Conservation (phyloP, 1,139 yeast genomes). For the Williopsis jadinii region DNA sequence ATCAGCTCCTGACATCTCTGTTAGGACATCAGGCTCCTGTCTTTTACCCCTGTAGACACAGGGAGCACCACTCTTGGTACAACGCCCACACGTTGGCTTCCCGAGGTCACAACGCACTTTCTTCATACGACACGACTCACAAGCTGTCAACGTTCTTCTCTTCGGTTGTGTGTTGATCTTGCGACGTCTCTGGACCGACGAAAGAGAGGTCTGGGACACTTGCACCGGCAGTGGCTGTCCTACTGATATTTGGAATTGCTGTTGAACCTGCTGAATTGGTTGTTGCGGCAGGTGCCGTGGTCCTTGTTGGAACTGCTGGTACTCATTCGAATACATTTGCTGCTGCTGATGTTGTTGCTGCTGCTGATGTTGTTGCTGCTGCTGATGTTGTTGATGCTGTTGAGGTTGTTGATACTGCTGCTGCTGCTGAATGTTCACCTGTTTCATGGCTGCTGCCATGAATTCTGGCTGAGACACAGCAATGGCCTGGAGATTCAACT, state of each 20-base stretch:
- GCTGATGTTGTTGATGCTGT: constrained; percentile 4
- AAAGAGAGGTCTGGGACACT: background rate
- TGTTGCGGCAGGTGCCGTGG: background rate
- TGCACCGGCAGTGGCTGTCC: background rate
- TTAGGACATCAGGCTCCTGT: constrained; percentile 3
- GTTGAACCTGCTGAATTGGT: background rate
- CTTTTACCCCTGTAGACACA: constrained; percentile 13
- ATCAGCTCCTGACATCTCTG: constrained; percentile 4
- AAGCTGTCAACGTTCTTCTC: constrained; percentile 39
- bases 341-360: constrained; percentile 2
- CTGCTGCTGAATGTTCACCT: background rate
- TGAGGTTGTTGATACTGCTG: constrained; percentile 3
- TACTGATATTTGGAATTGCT: background rate
- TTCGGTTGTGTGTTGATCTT: constrained; percentile 16
- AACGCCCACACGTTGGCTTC: constrained; percentile 40
- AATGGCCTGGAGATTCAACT: background rate
- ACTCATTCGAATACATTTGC: background rate
- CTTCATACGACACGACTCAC: constrained; percentile 40
- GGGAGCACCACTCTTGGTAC: constrained; percentile 26
- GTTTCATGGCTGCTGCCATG: background rate
- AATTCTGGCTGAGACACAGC: too few relatives aligned
- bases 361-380: constrained; percentile 2
- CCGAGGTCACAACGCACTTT: constrained; percentile 42
- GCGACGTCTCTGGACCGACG: background rate
- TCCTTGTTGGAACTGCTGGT: constrained; percentile 2